Conservation (phyloP, 78 protist genomes). For the Tieghemostelium lacteum region DNA sequence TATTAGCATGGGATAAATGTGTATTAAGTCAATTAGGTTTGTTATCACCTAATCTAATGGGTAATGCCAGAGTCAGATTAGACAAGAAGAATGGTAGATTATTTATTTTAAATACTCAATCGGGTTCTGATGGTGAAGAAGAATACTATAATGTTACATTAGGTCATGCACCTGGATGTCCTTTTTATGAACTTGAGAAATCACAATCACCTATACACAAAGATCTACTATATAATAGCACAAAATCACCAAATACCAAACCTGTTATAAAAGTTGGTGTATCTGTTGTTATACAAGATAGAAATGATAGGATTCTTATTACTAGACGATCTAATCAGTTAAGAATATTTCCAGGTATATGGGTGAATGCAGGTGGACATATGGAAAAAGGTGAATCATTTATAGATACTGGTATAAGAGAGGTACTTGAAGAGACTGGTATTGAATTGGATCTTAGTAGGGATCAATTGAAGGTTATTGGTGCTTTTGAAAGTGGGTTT, state of each 20-base stretch:
- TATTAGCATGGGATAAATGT: constrained; percentile 32
- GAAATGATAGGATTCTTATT: constrained; percentile 19
- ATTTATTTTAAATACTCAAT: constrained; percentile 8
- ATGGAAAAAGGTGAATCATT: constrained; percentile 56
- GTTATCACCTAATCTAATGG: not conserved
- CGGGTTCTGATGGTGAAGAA: no score
- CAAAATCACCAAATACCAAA: no score
- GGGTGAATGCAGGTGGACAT: constrained; percentile 83
- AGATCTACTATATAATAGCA: constrained; percentile 13
- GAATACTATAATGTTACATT: not conserved
- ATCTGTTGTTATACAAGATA: constrained; percentile 39
- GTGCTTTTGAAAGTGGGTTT: constrained; percentile 60
- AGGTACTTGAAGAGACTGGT: constrained; percentile 73
- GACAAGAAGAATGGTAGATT: constrained; percentile 27
- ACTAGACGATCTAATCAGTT: constrained; percentile 35
- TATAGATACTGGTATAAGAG: constrained; percentile 41
- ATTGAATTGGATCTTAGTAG: not conserved
- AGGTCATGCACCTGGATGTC: constrained; percentile 54
- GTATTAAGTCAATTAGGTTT: not conserved
- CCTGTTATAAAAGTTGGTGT: constrained; percentile 62
- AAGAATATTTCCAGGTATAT: constrained; percentile 52
- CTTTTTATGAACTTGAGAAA: constrained; percentile 24
- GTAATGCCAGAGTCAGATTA: constrained; percentile 13
- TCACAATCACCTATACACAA: constrained; percentile 50
- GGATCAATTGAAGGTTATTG: constrained; percentile 15